Base-by-base conservation (phyloP, 2,329 filamentous ascomycete species). In the Diplocarpon rosae region DNA sequence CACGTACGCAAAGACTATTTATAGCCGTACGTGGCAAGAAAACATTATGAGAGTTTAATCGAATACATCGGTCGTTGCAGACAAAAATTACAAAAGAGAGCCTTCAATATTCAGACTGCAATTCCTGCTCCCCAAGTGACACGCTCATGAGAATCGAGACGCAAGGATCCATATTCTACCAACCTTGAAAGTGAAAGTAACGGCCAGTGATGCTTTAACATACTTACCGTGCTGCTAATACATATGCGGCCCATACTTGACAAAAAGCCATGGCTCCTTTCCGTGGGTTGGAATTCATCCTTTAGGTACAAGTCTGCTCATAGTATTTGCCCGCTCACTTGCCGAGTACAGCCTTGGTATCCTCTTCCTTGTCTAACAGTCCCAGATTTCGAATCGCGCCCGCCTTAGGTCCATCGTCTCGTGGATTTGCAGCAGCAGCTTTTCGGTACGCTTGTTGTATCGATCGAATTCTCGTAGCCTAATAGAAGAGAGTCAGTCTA, bases 321-420 rank as follows among this genome's bases (percentile, higher is more conserved):
- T 38, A 30, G 40, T 33, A 38, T 39, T 42, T 31, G 20, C 36
- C 17, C 33, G 46, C 42, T 60, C 50, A 62, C 48, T 61, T 62
- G 11, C 57, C 61, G 52, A 72, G 49, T 37, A 71, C 72, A 61
- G 75, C 73, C 62, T 81, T 77, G 45, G 80, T 77, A 56, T 92
- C 85, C 57, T 93, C 85, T 55, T 92, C 83, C 65, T 87, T 87
- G 60, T 83, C 81, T 57, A 96, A 61, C 54, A 95, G 66, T 36
- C 90, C 90, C 51, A 96, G 65, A 64, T 83, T 88, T 65, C 87
- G 75, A 72, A 96, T 93, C 70, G 92, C 79, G 48, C 85, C 86
- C 5, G 85, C 84, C 52, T 77, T 88, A 49, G 87, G 87, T 47
- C 79, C 83, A 60, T 86, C 80, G 62, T 92, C 85, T 69, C 85